phyloP scores from a whole-genome alignment of 805 yeast genomes.

The Saturnispora silvae region DNA sequence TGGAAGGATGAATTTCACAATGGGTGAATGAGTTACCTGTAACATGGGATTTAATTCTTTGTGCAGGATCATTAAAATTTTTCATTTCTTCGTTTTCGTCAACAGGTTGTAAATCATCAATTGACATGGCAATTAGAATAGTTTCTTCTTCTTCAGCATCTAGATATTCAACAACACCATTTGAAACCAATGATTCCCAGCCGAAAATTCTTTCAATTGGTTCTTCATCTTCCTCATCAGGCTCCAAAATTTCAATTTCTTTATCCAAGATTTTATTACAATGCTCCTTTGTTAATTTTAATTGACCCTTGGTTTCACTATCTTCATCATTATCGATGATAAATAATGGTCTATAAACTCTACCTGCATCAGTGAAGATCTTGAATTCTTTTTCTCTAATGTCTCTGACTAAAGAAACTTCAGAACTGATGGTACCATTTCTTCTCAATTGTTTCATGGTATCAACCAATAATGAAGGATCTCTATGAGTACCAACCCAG shows the following conservation, averaged over 20 bases:
- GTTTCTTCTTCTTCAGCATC: constrained; percentile 99
- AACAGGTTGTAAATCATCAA: constrained; percentile 78
- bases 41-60: constrained; percentile 60
- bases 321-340: constrained; percentile 81
- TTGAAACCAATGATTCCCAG: constrained; percentile 74
- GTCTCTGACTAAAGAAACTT: constrained; percentile 93
- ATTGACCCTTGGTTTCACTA: constrained; percentile 59
- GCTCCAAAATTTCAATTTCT: constrained; percentile 46
- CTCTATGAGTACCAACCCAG: constrained; percentile 98
- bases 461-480: constrained; percentile 83
- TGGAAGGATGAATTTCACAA: constrained; percentile 97
- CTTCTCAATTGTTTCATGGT: constrained; percentile 88
- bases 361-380: constrained; percentile 96
- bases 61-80: constrained; percentile 51
- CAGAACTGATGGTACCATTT: constrained; percentile 91
- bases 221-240: constrained; percentile 36
- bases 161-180: constrained; percentile 89
- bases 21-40: constrained; percentile 79
- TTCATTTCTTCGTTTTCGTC: constrained; percentile 29
- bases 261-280: constrained; percentile 56
- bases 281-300: constrained; percentile 78
- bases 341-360: constrained; percentile 94
- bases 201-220: constrained; percentile 40
- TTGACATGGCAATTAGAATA: constrained; percentile 96
- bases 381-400: constrained; percentile 94